Evolutionary conservation across 31 red algal genomes (phyloP), one percentile per base, ranked within the genome.

Genomic region (Asparagopsis taxiformis): DNA sequence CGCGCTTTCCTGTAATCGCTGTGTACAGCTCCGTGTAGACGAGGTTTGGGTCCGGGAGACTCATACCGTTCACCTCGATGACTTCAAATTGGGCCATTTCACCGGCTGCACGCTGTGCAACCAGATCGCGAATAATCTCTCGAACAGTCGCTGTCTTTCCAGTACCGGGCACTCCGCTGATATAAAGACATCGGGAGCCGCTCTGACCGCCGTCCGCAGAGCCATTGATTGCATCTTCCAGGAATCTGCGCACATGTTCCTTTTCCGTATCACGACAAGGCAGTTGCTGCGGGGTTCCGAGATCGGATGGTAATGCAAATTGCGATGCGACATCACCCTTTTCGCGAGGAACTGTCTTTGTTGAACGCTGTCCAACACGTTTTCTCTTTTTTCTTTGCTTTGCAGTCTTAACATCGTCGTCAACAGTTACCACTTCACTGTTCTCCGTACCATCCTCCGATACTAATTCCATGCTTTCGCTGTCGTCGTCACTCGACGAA

Each of bases 71-170:
- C 48, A 98, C 75, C 74, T 93, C 89, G 16, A 90, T 70, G 11
- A 81, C 74, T 41, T 77, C 54, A 67, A 98, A 86, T 9, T 50
- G 73, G 53, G 75, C 13, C 1, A 80, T 4, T 51, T 67, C 49
- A 37, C 75, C 75, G 30, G 13, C 17, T 1, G 31, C 31, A 11
- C 60, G 33, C 21, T 1, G 63, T 38, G 23, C 31, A 9, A 49
- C 58, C 25, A 93, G 50, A 16, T 93, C 68, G n/a, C 74, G 39
- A 20, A 93, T 15, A n/a, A 92, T 74, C 54, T 85, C 74, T 55
- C 70, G 69, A 50, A 98, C 89, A 11, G 84, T 89, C 25, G 94
- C 94, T 9, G 94, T 98, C 61, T 98, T 98, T 22, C 94, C 94
- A 10, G 94, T 92, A 23, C 94, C 94, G 0, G 94, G 94, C 24